Evolutionary conservation across 2,329 filamentous ascomycete genomes (phyloP).

Genomic region (Diplodia intermedia): DNA sequence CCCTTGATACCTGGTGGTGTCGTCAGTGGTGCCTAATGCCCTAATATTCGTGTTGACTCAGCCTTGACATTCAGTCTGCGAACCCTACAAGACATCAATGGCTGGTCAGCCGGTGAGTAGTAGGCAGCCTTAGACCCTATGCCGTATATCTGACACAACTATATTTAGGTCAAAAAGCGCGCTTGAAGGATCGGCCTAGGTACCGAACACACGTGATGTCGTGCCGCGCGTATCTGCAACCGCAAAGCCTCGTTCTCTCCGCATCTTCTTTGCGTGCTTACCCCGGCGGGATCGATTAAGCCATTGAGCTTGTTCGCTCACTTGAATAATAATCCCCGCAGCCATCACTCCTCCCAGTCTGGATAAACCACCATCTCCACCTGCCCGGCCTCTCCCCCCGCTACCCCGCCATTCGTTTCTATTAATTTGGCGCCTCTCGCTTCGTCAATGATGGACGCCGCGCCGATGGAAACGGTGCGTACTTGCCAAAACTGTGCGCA

Average conservation of each 20-base stretch:
- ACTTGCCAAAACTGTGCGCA: conserved; percentile 46
- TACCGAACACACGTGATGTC: not conserved
- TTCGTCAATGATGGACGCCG: not conserved
- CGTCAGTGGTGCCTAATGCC: not conserved
- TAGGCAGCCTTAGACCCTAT: not conserved
- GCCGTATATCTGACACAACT: not conserved
- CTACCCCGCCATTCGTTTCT: no score
- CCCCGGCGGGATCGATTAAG: not conserved
- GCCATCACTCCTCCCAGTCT: no score
- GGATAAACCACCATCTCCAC: no score
- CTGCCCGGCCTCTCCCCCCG: not conserved
- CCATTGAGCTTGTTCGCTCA: not conserved
- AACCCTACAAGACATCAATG: not conserved
- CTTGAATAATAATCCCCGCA: no score
- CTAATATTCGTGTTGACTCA: not conserved
- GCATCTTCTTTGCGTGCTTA: not conserved
- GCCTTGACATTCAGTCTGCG: not conserved
- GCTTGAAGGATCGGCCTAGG: not conserved
- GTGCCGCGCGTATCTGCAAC: not conserved
- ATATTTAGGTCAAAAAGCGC: not conserved
- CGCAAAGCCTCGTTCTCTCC: not conserved
- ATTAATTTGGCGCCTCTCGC: no score
- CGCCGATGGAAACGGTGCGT: not conserved
- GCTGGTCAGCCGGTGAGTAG: not conserved
- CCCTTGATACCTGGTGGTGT: not conserved